These are phyloP conservation scores for Candida glucosophila DNA, from an alignment of 1,139 yeast genomes.

Conservation along the genomic window DNA sequence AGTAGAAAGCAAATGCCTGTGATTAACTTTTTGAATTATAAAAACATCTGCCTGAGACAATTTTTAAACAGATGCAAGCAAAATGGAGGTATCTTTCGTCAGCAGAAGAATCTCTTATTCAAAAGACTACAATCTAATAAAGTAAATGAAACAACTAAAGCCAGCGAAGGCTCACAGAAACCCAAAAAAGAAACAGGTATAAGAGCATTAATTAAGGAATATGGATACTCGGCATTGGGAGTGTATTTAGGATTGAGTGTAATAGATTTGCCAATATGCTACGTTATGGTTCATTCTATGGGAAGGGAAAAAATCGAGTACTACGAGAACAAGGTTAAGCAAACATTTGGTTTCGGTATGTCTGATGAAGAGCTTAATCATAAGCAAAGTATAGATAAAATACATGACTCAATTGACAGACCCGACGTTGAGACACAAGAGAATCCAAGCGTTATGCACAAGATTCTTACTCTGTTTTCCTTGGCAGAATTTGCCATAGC, in stretches of 20 bases:
- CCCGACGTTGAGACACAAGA: conserved; percentile 5
- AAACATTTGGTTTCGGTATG: conserved; percentile 48
- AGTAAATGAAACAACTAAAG: conserved; percentile 2
- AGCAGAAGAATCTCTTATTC: conserved; percentile 5
- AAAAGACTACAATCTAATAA: conserved; percentile 15
- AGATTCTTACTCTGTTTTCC: conserved; percentile 36
- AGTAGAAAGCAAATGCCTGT: too few species aligned
- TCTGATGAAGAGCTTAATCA: conserved; percentile 29
- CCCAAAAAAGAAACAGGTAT: conserved; percentile 39
- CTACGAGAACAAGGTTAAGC: conserved; percentile 54
- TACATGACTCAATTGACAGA: conserved; percentile 13
- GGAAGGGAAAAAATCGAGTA: conserved; percentile 75
- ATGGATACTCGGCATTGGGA: conserved; percentile 87
- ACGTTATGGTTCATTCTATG: conserved; percentile 69
- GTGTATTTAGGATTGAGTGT: conserved; percentile 65
- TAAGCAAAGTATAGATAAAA: conserved; percentile 23
- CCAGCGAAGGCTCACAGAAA: conserved; percentile 8
- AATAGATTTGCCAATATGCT: conserved; percentile 79
- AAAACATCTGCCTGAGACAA: not conserved
- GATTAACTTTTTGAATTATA: not conserved
- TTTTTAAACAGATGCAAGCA: not conserved
- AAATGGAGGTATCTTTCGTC: too few species aligned
- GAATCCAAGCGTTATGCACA: conserved; percentile 1
- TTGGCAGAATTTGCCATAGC: conserved; percentile 78
- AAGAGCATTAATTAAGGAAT: conserved; percentile 68